phyloP scores from a whole-genome alignment of 306 rosid species.

The Gillenia trifoliata region DNA sequence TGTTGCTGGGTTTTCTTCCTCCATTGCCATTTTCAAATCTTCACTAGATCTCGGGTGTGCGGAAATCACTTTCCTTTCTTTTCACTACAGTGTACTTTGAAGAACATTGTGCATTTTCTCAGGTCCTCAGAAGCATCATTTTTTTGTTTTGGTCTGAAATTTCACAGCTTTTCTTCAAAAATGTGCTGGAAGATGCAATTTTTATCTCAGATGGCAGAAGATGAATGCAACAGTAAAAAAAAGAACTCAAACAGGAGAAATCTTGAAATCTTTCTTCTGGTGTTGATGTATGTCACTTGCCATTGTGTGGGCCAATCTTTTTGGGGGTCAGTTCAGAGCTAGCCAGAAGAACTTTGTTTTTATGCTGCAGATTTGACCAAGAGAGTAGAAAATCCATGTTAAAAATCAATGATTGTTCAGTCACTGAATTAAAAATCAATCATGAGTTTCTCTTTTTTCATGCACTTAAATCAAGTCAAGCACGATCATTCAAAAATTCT shows the following conservation, averaged over 20 bases:
- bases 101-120: background rate
- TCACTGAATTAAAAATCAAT: background rate
- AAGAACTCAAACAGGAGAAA: constrained; percentile 7
- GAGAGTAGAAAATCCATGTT: background rate
- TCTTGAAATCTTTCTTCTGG: background rate
- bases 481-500: background rate
- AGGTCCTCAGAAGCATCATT: background rate
- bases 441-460: background rate
- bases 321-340: background rate
- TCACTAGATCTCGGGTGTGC: background rate
- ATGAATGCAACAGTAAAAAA: constrained; percentile 39
- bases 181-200: constrained; percentile 5
- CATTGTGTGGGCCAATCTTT: constrained; percentile 5
- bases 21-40: constrained; percentile 26
- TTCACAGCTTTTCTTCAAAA: background rate
- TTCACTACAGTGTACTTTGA: background rate
- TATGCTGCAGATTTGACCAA: constrained; percentile 17
- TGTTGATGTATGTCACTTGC: constrained; percentile 15
- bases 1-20: constrained; percentile 22
- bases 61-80: background rate
- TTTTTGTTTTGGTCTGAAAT: background rate
- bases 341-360: background rate
- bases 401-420: background rate
- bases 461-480: background rate
- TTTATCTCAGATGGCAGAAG: constrained; percentile 14